A percentile compares a stretch with the other conserved stretches of the same genome.
Evolutionary conservation across 2,329 filamentous ascomycete genomes (phyloP).

Genomic region (Monosporascus ibericus): DNA sequence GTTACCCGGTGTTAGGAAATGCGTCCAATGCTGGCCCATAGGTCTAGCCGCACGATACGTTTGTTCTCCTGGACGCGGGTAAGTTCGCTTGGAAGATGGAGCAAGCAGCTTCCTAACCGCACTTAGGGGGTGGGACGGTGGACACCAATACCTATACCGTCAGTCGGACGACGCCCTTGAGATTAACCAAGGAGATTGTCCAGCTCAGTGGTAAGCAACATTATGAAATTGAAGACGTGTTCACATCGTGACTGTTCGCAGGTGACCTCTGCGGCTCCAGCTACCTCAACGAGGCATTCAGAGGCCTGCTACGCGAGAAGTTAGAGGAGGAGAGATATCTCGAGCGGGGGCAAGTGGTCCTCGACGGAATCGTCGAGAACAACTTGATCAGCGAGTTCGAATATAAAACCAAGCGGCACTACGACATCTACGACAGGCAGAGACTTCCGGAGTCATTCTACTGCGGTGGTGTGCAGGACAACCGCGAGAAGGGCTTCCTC

Average conservation of each 20-base stretch:
- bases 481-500: constrained; percentile 3
- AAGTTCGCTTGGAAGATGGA: neutral
- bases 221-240: too few species aligned
- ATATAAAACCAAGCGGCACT: constrained; percentile 10
- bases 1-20: too few species aligned
- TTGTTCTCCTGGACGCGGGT: constrained; percentile 16
- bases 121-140: constrained; percentile 21
- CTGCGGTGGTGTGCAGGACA: constrained; percentile 5
- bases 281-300: constrained; percentile 24
- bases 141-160: constrained; percentile 22
- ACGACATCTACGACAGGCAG: constrained; percentile 6
- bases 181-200: constrained; percentile 11
- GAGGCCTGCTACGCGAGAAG: constrained; percentile 9
- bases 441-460: constrained; percentile 1
- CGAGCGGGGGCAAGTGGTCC: constrained; percentile 14
- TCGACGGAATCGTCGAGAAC: constrained; percentile 9
- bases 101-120: neutral
- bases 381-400: constrained; percentile 12
- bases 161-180: constrained; percentile 15
- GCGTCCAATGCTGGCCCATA: too few species aligned
- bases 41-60: constrained; percentile 11
- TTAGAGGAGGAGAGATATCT: constrained; percentile 19
- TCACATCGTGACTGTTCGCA: too few species aligned
- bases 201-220: constrained; percentile 7
- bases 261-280: constrained; percentile 22